phyloP scores from a whole-genome alignment of 2,329 filamentous ascomycete genomes.

The Fusarium hainanense region DNA sequence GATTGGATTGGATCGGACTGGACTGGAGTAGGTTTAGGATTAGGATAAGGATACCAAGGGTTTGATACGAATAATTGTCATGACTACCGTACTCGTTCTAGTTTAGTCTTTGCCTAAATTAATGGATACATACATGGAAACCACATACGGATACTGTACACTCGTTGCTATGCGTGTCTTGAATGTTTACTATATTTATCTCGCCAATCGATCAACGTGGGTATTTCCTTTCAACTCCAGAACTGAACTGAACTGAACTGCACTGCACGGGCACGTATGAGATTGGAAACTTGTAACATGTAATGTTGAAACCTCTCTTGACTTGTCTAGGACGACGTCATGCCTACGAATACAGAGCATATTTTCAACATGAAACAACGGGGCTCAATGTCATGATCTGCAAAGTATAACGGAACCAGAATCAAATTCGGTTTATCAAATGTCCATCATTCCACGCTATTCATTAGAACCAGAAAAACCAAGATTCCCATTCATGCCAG shows the following conservation, averaged over 20 bases:
- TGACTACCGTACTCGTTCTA: background rate
- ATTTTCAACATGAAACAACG: slow-evolving; percentile 27
- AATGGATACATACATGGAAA: slow-evolving; percentile 11
- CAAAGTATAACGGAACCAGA: slow-evolving; percentile 6
- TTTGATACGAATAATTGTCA: slow-evolving; percentile 7
- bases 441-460: background rate
- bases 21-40: slow-evolving; percentile 7
- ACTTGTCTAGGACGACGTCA: slow-evolving; percentile 28
- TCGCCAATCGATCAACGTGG: slow-evolving; percentile 7
- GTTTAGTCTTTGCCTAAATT: slow-evolving; percentile 4
- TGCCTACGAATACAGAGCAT: slow-evolving; percentile 15
- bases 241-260: background rate
- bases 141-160: slow-evolving; percentile 7
- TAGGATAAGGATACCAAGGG: slow-evolving; percentile 4
- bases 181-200: slow-evolving; percentile 9
- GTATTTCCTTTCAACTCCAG: background rate
- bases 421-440: slow-evolving; percentile 8
- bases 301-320: background rate
- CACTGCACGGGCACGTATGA: background rate
- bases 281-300: background rate
- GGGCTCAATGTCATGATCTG: slow-evolving; percentile 31
- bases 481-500: background rate
- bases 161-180: background rate
- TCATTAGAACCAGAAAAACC: background rate
- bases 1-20: background rate